Evolutionary conservation across 331 rosid species (phyloP), one percentile per base, ranked within the genome.

Genomic region (Ulmus americana): DNA sequence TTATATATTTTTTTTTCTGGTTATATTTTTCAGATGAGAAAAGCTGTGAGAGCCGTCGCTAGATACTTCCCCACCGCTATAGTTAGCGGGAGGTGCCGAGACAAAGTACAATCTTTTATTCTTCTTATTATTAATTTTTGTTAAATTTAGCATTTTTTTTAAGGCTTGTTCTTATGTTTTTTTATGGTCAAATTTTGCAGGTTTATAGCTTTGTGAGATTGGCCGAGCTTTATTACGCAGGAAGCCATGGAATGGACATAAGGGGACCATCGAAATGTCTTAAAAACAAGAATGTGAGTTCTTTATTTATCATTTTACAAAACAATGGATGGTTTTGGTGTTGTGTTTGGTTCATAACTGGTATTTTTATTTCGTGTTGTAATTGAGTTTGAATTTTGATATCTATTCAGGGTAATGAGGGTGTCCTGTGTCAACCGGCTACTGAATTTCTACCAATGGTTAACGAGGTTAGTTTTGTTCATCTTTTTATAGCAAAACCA

Each of bases 191-290:
- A 55, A 38, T 2, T 41, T 74, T 79, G 48, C 73, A 92, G 98
- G 98, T 92, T 7, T 85, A 74, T 70, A 79, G 67, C 55, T 92
- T 89, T 63, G 97, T 89, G 10, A 80, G 68, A 76, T 79, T 92
- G 59, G 71, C 85, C 2, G 95, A 89, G 75, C 79, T 92, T 22
- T 92, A 86, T 59, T 92, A 92, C 28, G 98, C 98, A 5, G 98
- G 96, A 28, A 92, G 98, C 79, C 98, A 92, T 72, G 96, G 98
- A 11, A 92, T 92, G 98, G 98, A 92, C 81, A 92, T 92, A 8
- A 82, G 74, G 73, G 96, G 94, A 28, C 98, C 98, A 74, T 77
- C 91, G 40, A 82, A 86, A 75, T 68, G 66, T 65, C 48, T 11
- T 76, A 76, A 57, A 66, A 45, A 58, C 70, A 69, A 78, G 61